Base-by-base conservation (phyloP, 1,139 yeast genomes). In the Zygoascus meyerae region DNA sequence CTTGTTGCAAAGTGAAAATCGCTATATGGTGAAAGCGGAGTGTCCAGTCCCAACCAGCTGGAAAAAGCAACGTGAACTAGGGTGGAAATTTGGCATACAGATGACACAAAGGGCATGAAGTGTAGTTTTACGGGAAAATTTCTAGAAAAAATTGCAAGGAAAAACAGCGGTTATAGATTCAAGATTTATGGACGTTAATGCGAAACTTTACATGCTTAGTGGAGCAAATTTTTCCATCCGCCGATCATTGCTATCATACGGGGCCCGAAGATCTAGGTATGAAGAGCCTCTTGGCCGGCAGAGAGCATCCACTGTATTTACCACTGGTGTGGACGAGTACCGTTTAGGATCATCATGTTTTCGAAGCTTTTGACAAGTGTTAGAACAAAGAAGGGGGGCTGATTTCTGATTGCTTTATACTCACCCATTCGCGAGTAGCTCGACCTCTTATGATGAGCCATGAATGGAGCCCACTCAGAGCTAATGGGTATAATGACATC, bases 401-500 rank as follows among this genome's bases (percentile, higher is more conserved):
- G n/a, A n/a, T n/a, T 31, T 14, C 15, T 8, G 4, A 31, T 8
- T 31, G 37, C 12, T n/a, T n/a, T 5, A 12, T n/a, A 47, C 58
- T 53, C 46, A 57, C 54, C 46, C 49, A 57, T 47, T 58, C 62
- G 32, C 46, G 50, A 5, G 95, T 84, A 14, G 90, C 81, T 54
- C 83, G 71, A 49, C 81, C 82, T n/a, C 76, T 71, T 0, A 75
- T 59, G 0, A 80, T 74, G 42, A 84, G 63, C 46, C 68, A 73
- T 0, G 77, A 35, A 58, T 86, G 95, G 53, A 75, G 75, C 0
- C 64, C 44, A 12, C 82, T 58, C 14, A 86, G 63, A 34, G 79
- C 54, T 1, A 71, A 46, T 1, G 94, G 90, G 57, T 83, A 84
- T 5, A 72, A 50, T 7, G 75, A 36, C 1, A 70, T 67, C 2